These are phyloP conservation scores for Cicer judaicum DNA, from an alignment of 306 rosid genomes.

Conservation along the genomic window DNA sequence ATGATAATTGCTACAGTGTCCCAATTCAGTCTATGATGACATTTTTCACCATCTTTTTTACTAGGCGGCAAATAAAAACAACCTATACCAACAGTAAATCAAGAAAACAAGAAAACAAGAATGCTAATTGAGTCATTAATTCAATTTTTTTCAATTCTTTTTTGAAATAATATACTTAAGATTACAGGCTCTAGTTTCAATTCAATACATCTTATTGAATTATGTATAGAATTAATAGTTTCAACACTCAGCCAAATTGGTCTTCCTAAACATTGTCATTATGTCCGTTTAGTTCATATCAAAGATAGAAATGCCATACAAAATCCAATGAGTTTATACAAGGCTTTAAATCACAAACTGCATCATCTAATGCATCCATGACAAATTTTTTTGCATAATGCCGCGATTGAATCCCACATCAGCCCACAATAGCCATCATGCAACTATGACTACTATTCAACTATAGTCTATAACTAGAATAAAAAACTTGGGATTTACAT, in stretches of 20 bases:
- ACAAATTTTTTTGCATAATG: not conserved
- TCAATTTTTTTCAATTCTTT: not conserved
- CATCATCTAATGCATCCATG: conserved; percentile 12
- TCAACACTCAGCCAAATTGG: conserved; percentile 28
- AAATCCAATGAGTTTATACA: conserved; percentile 12
- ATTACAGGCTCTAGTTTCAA: conserved; percentile 24
- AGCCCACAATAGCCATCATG: conserved; percentile 4
- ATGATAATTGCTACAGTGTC: conserved; percentile 22
- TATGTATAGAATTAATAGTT: not conserved
- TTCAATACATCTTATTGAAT: not conserved
- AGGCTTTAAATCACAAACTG: not conserved
- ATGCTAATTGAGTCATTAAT: conserved; percentile 23
- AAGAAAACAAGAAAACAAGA: not conserved
- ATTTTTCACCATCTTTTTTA: conserved; percentile 18
- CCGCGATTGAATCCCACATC: not conserved
- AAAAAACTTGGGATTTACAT: conserved; percentile 1
- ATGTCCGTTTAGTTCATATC: conserved; percentile 6
- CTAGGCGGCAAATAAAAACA: conserved; percentile 21
- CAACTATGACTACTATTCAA: conserved; percentile 2
- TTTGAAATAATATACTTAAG: conserved; percentile 22
- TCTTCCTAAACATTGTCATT: conserved; percentile 18
- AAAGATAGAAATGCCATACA: not conserved
- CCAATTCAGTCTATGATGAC: conserved; percentile 10
- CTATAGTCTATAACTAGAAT: not conserved
- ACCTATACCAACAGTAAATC: not conserved